A percentile compares a stretch with the other conserved stretches of the same genome.
These are phyloP conservation scores for Aureobasidium sp. DNA, from an alignment of 2,329 filamentous ascomycete species.

Conservation along the genomic window DNA sequence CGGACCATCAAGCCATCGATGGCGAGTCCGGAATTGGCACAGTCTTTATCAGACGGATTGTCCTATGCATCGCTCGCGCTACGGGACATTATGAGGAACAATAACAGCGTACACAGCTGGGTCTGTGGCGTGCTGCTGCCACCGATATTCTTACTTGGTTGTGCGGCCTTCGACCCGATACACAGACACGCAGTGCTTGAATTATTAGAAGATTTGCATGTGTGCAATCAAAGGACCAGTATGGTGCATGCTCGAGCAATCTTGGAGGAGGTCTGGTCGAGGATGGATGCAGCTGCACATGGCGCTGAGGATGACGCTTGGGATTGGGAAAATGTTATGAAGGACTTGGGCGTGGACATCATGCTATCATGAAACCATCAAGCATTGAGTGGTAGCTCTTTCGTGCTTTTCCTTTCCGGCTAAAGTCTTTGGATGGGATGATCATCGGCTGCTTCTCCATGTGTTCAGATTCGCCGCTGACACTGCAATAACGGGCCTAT, in stretches of 20 bases:
- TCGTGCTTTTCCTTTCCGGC: not conserved
- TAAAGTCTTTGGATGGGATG: not conserved
- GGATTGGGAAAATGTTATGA: slow-evolving; percentile 58
- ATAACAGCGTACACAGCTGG: slow-evolving; percentile 41
- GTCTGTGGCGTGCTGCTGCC: slow-evolving; percentile 55
- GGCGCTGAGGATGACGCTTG: slow-evolving; percentile 50
- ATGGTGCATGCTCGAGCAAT: slow-evolving; percentile 51
- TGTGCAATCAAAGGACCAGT: slow-evolving; percentile 48
- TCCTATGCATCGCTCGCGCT: slow-evolving; percentile 43
- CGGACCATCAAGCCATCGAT: slow-evolving; percentile 51
- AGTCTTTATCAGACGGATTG: slow-evolving; percentile 53
- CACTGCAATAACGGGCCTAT: too few relatives aligned
- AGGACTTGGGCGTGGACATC: slow-evolving; percentile 54
- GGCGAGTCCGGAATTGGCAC: slow-evolving; percentile 49
- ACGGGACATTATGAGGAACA: slow-evolving; percentile 28
- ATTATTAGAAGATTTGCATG: slow-evolving; percentile 49
- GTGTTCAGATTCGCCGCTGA: too few relatives aligned
- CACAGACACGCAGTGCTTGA: slow-evolving; percentile 50
- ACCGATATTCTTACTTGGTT: slow-evolving; percentile 55
- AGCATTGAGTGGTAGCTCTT: not conserved
- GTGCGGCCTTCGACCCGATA: slow-evolving; percentile 49
- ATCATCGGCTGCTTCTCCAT: not conserved
- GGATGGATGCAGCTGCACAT: slow-evolving; percentile 48
- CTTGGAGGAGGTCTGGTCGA: slow-evolving; percentile 51
- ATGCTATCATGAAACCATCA: slow-evolving; percentile 45